phyloP scores from a whole-genome alignment of 495 filamentous ascomycete genomes.

The Penicillium arizonense region DNA sequence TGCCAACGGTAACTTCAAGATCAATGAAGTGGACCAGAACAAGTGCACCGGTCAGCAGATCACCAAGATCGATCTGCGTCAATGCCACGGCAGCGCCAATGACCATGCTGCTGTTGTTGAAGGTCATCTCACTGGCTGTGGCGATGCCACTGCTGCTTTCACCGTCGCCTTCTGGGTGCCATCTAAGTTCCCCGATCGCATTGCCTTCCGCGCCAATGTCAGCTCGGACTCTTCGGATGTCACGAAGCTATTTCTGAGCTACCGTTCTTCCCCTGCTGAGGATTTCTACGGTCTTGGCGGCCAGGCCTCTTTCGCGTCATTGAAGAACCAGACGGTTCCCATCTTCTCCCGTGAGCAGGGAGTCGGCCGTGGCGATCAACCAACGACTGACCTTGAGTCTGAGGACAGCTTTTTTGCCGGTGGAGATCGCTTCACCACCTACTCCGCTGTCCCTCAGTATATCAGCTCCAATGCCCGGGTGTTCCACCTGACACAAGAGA shows the following conservation, averaged over 20 bases:
- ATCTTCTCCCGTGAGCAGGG: slow-evolving; percentile 29
- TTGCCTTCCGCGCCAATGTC: slow-evolving; percentile 19
- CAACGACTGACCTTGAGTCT: slow-evolving; percentile 17
- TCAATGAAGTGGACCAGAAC: slow-evolving; percentile 18
- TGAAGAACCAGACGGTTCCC: slow-evolving; percentile 28
- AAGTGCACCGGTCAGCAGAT: slow-evolving; percentile 22
- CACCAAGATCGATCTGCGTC: background rate
- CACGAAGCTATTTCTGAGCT: slow-evolving; percentile 21
- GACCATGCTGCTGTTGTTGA: slow-evolving; percentile 16
- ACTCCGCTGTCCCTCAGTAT: slow-evolving; percentile 23
- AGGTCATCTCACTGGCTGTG: slow-evolving; percentile 18
- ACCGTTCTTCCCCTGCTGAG: slow-evolving; percentile 18
- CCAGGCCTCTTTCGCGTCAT: slow-evolving; percentile 27
- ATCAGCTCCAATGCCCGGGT: slow-evolving; percentile 19
- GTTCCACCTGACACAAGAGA: slow-evolving; percentile 20
- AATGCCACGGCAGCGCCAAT: slow-evolving; percentile 11
- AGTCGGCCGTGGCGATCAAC: slow-evolving; percentile 29
- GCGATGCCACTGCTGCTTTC: slow-evolving; percentile 11
- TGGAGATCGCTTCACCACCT: slow-evolving; percentile 23
- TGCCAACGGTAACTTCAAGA: slow-evolving; percentile 25
- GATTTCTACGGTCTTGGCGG: slow-evolving; percentile 29
- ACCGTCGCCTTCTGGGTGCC: slow-evolving; percentile 20
- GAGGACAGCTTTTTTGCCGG: slow-evolving; percentile 25
- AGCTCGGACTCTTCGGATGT: slow-evolving; percentile 3
- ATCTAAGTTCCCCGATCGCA: slow-evolving; percentile 15